These are phyloP conservation scores for Heracleum sosnowskyi DNA, from an alignment of 129 eudicot species.

Conservation along the genomic window DNA sequence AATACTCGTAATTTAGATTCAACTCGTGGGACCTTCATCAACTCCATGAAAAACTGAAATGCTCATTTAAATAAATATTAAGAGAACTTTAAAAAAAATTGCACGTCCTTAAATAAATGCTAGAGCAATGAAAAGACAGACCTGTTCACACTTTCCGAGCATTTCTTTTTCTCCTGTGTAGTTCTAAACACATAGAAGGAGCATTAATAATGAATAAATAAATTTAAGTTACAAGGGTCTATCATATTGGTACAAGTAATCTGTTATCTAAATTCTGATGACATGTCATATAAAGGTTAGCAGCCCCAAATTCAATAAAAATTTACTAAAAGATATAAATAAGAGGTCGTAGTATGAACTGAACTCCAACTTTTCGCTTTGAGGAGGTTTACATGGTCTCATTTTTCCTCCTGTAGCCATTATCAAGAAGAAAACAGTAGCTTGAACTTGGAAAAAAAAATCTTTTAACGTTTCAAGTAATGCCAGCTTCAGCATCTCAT, in stretches of 20 bases:
- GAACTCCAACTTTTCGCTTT: neutral
- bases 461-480: neutral
- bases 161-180: constrained; percentile 79
- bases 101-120: neutral
- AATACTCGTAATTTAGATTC: constrained; percentile 93
- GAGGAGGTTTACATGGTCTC: neutral
- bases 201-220: neutral
- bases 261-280: neutral
- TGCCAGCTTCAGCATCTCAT: neutral
- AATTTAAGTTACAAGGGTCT: neutral
- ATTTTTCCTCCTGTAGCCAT: neutral
- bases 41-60: constrained; percentile 89
- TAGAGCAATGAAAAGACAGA: constrained; percentile 12
- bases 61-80: constrained; percentile 15
- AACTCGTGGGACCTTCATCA: constrained; percentile 98
- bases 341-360: neutral
- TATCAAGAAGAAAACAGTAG: neutral
- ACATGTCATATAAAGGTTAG: neutral
- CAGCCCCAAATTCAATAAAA: neutral
- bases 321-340: neutral
- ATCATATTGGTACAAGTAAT: neutral
- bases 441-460: neutral
- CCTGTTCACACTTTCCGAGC: constrained; percentile 99
- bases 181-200: constrained; percentile 40
- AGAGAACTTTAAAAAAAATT: constrained; percentile 11